Percentiles rank a stretch among this genome's conserved stretches.
These are phyloP conservation scores for Gossypium lobatum DNA, from an alignment of 441 rosid genomes.

Conservation along the genomic window DNA sequence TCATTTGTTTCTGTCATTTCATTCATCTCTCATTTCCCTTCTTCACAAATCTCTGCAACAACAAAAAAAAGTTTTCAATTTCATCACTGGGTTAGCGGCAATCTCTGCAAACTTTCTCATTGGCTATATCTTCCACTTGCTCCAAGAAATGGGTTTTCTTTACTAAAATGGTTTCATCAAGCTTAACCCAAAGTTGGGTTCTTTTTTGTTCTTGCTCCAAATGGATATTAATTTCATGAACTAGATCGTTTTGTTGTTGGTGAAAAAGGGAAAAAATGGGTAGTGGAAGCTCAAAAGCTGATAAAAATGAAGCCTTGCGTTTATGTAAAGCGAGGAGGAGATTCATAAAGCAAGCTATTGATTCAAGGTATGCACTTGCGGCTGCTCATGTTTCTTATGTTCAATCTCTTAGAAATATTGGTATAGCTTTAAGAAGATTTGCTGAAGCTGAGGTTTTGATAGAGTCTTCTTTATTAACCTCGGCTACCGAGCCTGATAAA, in stretches of 20 bases:
- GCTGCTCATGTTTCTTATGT: conserved; percentile 85
- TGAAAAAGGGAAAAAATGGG: conserved; percentile 45
- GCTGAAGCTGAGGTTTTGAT: conserved; percentile 44
- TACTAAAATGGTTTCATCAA: background rate
- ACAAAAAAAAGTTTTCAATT: conserved; percentile 15
- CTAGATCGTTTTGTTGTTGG: conserved; percentile 20
- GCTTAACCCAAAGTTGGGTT: background rate
- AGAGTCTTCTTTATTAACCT: conserved; percentile 11
- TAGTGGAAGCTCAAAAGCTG: conserved; percentile 56
- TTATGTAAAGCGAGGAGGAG: conserved; percentile 62
- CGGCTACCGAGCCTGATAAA: conserved; percentile 52
- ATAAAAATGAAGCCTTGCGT: conserved; percentile 53
- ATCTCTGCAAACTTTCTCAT: conserved; percentile 1
- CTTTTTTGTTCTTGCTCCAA: background rate
- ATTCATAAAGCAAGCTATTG: conserved; percentile 39
- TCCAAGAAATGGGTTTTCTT: background rate
- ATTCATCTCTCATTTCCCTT: background rate
- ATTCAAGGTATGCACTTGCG: conserved; percentile 74
- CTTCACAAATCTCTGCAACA: conserved; percentile 5
- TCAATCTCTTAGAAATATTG: conserved; percentile 67
- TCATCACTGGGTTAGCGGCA: conserved; percentile 6
- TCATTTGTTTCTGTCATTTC: background rate
- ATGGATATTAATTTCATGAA: conserved; percentile 23
- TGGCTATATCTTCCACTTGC: too few relatives aligned
- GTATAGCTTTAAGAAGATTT: conserved; percentile 65